Evolutionary conservation across 805 yeast genomes (phyloP).

Genomic region (Danielia oregonensis): DNA sequence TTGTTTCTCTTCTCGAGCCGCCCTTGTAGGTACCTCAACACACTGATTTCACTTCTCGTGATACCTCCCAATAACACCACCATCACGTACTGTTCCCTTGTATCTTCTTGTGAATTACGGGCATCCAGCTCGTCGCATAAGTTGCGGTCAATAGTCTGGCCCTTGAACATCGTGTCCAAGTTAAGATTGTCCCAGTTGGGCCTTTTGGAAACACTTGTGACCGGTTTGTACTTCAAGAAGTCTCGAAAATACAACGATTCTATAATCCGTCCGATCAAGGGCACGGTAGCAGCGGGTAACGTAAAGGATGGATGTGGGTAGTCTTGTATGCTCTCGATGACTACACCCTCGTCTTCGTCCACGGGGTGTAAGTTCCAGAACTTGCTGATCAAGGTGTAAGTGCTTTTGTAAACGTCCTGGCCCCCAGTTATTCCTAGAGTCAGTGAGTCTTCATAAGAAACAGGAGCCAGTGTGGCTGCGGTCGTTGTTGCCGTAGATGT

Average conservation of each 20-base stretch:
- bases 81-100: conserved; percentile 30
- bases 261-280: conserved; percentile 64
- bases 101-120: conserved; percentile 6
- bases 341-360: conserved; percentile 21
- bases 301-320: conserved; percentile 57
- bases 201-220: conserved; percentile 29
- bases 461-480: conserved; percentile 1
- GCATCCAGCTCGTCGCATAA: conserved; percentile 25
- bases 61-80: conserved; percentile 77
- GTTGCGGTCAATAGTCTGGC: conserved; percentile 37
- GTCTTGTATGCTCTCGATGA: conserved; percentile 16
- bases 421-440: conserved; percentile 31
- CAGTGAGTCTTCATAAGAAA: conserved; percentile 10
- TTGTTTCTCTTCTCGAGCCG: conserved; percentile 27
- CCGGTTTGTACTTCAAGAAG: conserved; percentile 41
- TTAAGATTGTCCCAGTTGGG: conserved; percentile 46
- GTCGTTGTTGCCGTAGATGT: conserved; percentile 6
- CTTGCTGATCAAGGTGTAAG: conserved; percentile 35
- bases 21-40: conserved; percentile 58
- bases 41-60: conserved; percentile 78
- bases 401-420: conserved; percentile 24
- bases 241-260: conserved; percentile 64
- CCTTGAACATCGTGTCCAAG: conserved; percentile 38
- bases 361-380: conserved; percentile 49
- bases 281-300: conserved; percentile 75